phyloP scores from a whole-genome alignment of 768 basidiomycete species.

The Lentinus brumalis region DNA sequence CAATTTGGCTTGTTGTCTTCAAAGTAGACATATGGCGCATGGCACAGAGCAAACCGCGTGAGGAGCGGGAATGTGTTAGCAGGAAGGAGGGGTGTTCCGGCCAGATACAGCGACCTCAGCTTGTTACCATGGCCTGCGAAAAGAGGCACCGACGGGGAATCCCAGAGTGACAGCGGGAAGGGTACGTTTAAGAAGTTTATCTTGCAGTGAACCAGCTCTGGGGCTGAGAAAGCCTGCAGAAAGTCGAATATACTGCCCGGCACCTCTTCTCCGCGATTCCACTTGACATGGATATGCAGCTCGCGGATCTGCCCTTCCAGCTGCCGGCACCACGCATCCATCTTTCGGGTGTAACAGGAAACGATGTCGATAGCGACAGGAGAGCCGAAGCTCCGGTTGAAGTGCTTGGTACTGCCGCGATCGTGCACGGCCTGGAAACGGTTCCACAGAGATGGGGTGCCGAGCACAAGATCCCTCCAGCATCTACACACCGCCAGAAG shows the following conservation, averaged over 20 bases:
- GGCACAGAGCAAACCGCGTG: background rate
- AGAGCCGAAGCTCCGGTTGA: background rate
- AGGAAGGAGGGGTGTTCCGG: background rate
- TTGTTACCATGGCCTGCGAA: background rate
- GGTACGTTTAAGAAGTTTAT: background rate
- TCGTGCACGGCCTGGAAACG: background rate
- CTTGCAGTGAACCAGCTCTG: background rate
- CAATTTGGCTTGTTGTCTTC: background rate
- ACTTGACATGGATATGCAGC: background rate
- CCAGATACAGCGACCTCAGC: background rate
- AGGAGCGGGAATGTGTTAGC: background rate
- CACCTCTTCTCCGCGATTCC: background rate
- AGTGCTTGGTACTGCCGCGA: background rate
- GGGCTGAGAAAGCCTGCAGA: background rate
- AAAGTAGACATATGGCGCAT: background rate
- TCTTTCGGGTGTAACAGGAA: background rate
- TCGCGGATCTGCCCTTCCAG: background rate
- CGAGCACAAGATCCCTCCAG: background rate
- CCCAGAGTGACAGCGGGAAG: background rate
- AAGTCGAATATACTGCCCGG: background rate
- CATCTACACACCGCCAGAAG: background rate
- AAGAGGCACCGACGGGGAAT: background rate
- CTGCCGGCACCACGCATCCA: background rate
- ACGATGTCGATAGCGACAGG: background rate
- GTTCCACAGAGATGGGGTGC: background rate